Evolutionary conservation across 2,329 filamentous ascomycete species (phyloP).

Genomic region (Juglanconis oblonga): DNA sequence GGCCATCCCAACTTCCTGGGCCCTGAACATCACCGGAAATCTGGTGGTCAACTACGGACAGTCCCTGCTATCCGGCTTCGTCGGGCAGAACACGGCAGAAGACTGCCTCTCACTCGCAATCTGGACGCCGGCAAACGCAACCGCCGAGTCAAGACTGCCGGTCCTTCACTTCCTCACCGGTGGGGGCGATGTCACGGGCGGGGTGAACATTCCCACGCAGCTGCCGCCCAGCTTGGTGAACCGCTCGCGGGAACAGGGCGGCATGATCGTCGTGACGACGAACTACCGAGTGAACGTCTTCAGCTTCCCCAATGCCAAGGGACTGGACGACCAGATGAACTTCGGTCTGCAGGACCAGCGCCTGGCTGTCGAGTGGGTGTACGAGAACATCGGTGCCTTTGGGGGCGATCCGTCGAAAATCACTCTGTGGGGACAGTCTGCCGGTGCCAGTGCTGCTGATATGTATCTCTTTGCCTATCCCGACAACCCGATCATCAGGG

Average conservation of each 20-base stretch:
- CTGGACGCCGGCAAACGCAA: slow-evolving; percentile 39
- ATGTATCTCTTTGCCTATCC: slow-evolving; percentile 26
- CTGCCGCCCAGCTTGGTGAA: slow-evolving; percentile 37
- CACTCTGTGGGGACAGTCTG: slow-evolving; percentile 28
- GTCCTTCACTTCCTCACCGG: slow-evolving; percentile 14
- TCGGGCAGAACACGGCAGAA: slow-evolving; percentile 16
- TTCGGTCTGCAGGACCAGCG: slow-evolving; percentile 19
- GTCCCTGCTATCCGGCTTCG: neutral
- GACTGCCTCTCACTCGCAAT: slow-evolving; percentile 45
- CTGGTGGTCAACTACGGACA: slow-evolving; percentile 4
- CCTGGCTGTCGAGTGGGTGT: slow-evolving; percentile 33
- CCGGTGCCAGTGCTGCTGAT: slow-evolving; percentile 23
- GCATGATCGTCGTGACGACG: slow-evolving; percentile 37
- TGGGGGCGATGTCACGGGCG: slow-evolving; percentile 22
- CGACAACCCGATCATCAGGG: slow-evolving; percentile 23
- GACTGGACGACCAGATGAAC: slow-evolving; percentile 9
- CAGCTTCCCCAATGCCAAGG: slow-evolving; percentile 26
- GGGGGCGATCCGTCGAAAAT: slow-evolving; percentile 38
- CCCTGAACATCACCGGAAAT: slow-evolving; percentile 4
- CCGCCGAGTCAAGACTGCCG: slow-evolving; percentile 22
- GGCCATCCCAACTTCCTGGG: slow-evolving; percentile 1
- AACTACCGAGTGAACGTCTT: slow-evolving; percentile 30
- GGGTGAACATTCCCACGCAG: slow-evolving; percentile 37
- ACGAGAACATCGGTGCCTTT: slow-evolving; percentile 37
- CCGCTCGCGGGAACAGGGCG: slow-evolving; percentile 28